Evolutionary conservation across 805 yeast species (phyloP), one percentile per base, ranked within the genome.

Genomic region (Metschnikowia arizonensis): DNA sequence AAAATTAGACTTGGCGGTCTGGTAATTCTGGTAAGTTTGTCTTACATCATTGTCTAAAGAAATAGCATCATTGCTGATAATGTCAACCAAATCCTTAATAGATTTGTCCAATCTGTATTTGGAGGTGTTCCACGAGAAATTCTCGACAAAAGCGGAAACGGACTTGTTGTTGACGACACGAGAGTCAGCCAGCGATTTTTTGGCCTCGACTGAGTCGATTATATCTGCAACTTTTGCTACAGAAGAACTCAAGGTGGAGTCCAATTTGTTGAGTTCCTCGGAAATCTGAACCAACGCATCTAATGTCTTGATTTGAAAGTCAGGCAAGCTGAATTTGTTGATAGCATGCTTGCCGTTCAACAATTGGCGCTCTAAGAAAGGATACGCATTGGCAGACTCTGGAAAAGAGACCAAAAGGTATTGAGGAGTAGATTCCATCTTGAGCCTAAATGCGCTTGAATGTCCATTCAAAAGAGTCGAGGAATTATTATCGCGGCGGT

Each of bases 221-320:
- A 88, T 78, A 55, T 93, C 99, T 44, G 85, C 75, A 26, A 85
- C 80, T 65, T 95, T 95, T 21, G 70, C 62, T 11, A 89, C 79
- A 5, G 93, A 78, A 7, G 73, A 68, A 34, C 77, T 78, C 60
- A 91, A 75, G 65, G 88, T 93, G n/a, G 71, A 69, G 66, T 93
- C 99, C 45, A 83, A 69, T 62, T 88, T 90, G 33, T 79, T 70
- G 47, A 93, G 76, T 59, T 91, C 98, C 59, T 93, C 99, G 63
- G 90, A 81, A 66, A 90, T 90, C 56, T 85, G 82, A 44, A 93
- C 95, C 49, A 93, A 76, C 25, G 89, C 83, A 66, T 93, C 99
- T 60, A 93, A 77, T 10, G 98, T 90, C 24, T 97, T 97, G 51
- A 93, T 88, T 65, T 93, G 91, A 67, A 93, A 91, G 50, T 76